Evolutionary conservation across 2,329 filamentous ascomycete genomes (phyloP).

Genomic region (Hypoxylon sp.): DNA sequence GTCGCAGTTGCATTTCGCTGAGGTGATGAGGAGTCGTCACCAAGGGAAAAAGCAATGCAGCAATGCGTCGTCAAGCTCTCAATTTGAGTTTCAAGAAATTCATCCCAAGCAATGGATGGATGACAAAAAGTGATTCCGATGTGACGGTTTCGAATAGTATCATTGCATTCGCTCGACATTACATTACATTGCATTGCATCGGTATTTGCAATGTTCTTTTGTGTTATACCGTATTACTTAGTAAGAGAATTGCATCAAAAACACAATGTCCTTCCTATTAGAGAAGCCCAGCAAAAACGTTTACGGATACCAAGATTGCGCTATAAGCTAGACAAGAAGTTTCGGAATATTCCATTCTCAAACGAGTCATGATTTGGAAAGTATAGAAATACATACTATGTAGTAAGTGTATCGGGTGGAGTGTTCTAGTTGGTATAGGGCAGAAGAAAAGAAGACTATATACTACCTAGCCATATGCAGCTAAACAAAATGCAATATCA

Average conservation of each 20-base stretch:
- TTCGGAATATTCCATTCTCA: background rate
- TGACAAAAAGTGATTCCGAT: slow-evolving; percentile 7
- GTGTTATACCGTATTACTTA: slow-evolving; percentile 2
- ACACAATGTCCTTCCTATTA: slow-evolving; percentile 20
- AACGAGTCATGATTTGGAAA: slow-evolving; percentile 5
- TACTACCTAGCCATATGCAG: slow-evolving; percentile 6
- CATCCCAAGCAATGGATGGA: slow-evolving; percentile 18
- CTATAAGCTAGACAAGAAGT: background rate
- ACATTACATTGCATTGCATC: no score
- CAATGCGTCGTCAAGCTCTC: slow-evolving; percentile 13
- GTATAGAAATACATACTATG: background rate
- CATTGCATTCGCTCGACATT: no score
- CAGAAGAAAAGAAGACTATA: no score
- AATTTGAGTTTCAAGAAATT: slow-evolving; percentile 19
- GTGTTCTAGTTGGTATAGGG: background rate
- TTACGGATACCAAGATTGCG: slow-evolving; percentile 2
- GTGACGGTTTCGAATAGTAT: slow-evolving; percentile 28
- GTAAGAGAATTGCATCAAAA: no score
- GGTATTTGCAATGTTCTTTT: slow-evolving; percentile 13
- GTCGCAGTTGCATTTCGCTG: no score
- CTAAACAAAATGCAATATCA: no score
- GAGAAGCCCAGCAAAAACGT: background rate
- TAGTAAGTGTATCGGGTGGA: background rate
- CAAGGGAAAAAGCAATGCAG: slow-evolving; percentile 11
- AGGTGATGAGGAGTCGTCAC: slow-evolving; percentile 3